A percentile compares a stretch with the other conserved stretches of the same genome.
Conservation (phyloP, 768 basidiomycete species). For the Lactarius hatsudake region DNA sequence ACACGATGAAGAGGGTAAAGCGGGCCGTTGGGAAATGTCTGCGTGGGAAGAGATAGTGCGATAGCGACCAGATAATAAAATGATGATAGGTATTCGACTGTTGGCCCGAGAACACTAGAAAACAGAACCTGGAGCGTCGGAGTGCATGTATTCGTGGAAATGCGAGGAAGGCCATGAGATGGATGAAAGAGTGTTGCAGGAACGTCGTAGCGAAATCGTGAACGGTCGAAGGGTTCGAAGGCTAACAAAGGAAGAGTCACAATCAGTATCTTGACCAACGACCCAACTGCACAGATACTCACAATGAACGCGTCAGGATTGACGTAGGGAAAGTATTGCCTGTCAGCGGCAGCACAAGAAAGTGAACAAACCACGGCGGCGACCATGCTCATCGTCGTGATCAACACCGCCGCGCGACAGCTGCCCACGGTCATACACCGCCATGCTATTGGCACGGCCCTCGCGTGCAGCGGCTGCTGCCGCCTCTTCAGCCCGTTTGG, state of each 20-base stretch:
- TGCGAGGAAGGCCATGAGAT: constrained; percentile 11
- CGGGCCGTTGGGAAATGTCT: neutral
- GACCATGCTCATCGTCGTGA: constrained; percentile 59
- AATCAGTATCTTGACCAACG: neutral
- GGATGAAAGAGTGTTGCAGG: constrained; percentile 3
- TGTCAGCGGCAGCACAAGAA: constrained; percentile 70
- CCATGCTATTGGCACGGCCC: constrained; percentile 51
- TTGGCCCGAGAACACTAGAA: constrained; percentile 15
- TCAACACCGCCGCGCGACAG: constrained; percentile 57
- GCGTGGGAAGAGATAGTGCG: neutral
- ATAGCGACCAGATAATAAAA: constrained; percentile 9
- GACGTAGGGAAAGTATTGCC: neutral
- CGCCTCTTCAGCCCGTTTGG: constrained; percentile 50
- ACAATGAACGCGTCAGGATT: constrained; percentile 8
- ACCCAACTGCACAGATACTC: neutral
- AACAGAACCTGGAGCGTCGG: constrained; percentile 8
- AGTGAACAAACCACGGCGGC: constrained; percentile 61
- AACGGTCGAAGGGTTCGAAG: constrained; percentile 12
- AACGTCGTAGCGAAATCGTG: constrained; percentile 17
- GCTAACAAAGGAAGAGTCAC: neutral
- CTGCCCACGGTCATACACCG: constrained; percentile 64
- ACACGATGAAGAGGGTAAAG: constrained; percentile 13
- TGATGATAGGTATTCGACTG: constrained; percentile 8
- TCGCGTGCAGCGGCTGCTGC: constrained; percentile 37
- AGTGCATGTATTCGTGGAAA: constrained; percentile 14